A percentile compares a stretch with the other conserved stretches of the same genome.
Conservation (phyloP, 805 yeast genomes). For the Candida loeiensis region DNA sequence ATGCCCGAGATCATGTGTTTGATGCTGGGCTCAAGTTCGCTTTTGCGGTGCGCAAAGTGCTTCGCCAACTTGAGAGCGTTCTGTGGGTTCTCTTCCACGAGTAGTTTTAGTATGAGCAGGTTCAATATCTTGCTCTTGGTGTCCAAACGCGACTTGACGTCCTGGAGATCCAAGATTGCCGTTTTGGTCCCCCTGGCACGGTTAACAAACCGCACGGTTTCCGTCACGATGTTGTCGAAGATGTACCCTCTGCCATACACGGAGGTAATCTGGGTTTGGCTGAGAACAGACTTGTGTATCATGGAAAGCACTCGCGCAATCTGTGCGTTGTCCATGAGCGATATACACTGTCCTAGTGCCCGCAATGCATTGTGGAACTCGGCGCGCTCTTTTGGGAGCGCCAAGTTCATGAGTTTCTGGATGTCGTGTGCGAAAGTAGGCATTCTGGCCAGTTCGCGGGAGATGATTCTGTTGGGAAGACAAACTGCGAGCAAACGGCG, state of each 20-base stretch:
- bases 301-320: constrained; percentile 17
- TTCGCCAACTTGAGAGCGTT: constrained; percentile 23
- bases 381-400: constrained; percentile 18
- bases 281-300: constrained; percentile 7
- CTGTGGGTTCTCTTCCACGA: constrained; percentile 28
- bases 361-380: constrained; percentile 25
- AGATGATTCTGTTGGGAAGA: neutral
- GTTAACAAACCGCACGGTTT: constrained; percentile 19
- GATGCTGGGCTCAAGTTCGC: constrained; percentile 19
- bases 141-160: constrained; percentile 16
- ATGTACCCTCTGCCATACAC: constrained; percentile 18
- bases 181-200: constrained; percentile 8
- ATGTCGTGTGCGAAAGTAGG: constrained; percentile 11
- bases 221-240: constrained; percentile 16
- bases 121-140: constrained; percentile 14
- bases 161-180: constrained; percentile 20
- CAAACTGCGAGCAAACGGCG: constrained; percentile 11
- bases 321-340: constrained; percentile 18
- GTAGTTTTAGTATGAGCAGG: constrained; percentile 20
- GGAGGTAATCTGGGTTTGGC: constrained; percentile 4
- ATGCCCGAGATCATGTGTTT: constrained; percentile 25
- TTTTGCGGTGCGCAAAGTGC: constrained; percentile 18
- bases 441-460: neutral
- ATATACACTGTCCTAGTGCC: constrained; percentile 28
- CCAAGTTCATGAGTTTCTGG: constrained; percentile 13